Conservation (phyloP, 805 yeast species). For the Candida awuae region DNA sequence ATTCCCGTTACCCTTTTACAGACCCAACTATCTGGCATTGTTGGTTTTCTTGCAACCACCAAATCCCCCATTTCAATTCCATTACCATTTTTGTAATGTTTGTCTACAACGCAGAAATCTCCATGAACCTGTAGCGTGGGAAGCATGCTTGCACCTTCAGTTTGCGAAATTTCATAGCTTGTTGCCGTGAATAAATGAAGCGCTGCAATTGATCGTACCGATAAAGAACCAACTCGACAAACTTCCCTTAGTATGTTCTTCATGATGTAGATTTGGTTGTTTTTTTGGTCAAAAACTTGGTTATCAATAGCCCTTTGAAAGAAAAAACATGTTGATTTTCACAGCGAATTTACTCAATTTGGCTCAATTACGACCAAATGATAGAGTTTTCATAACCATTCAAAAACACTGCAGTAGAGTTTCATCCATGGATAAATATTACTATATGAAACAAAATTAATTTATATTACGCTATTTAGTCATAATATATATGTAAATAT, state of each 20-base stretch:
- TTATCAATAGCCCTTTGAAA: too few relatives aligned
- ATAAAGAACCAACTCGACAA: slow-evolving; percentile 27
- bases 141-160: slow-evolving; percentile 91
- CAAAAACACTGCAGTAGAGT: too few relatives aligned
- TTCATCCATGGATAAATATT: too few relatives aligned
- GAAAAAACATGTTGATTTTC: not conserved
- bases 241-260: slow-evolving; percentile 5
- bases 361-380: too few relatives aligned
- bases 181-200: slow-evolving; percentile 43
- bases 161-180: slow-evolving; percentile 36
- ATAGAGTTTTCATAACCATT: too few relatives aligned
- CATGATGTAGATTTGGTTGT: not conserved
- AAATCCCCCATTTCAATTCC: slow-evolving; percentile 75
- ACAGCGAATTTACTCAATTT: too few relatives aligned
- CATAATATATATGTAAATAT: too few relatives aligned
- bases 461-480: too few relatives aligned
- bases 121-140: slow-evolving; percentile 72
- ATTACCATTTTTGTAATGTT: slow-evolving; percentile 54
- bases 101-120: slow-evolving; percentile 75
- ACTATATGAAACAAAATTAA: too few relatives aligned
- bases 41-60: slow-evolving; percentile 82
- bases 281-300: too few relatives aligned
- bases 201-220: slow-evolving; percentile 52
- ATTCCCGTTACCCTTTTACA: slow-evolving; percentile 92
- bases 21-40: slow-evolving; percentile 75